phyloP scores from a whole-genome alignment of 805 yeast genomes.

The Komagataella ulmi region DNA sequence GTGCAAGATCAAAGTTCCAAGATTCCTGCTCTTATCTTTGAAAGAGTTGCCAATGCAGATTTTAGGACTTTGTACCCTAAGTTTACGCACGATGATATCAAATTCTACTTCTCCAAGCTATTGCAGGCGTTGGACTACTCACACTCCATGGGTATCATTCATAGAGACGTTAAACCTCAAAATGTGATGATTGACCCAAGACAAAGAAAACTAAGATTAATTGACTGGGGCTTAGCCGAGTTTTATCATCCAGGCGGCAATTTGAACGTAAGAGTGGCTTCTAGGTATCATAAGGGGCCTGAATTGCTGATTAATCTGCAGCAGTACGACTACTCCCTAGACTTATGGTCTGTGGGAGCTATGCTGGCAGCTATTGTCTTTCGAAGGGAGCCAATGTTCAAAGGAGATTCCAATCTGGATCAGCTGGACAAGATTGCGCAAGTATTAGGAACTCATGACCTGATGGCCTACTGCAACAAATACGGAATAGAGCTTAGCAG shows the following conservation, averaged over 20 bases:
- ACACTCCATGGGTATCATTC: slow-evolving; percentile 93
- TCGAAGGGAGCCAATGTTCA: slow-evolving; percentile 84
- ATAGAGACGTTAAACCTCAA: slow-evolving; percentile 92
- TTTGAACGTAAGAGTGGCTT: slow-evolving; percentile 88
- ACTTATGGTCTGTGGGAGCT: slow-evolving; percentile 90
- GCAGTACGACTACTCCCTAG: slow-evolving; percentile 84
- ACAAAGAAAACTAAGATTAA: slow-evolving; percentile 55
- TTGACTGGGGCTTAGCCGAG: slow-evolving; percentile 96
- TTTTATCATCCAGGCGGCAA: slow-evolving; percentile 84
- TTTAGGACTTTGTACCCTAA: slow-evolving; percentile 73
- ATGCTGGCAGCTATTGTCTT: slow-evolving; percentile 85
- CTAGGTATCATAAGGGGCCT: slow-evolving; percentile 89
- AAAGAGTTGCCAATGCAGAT: slow-evolving; percentile 71
- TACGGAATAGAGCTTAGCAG: slow-evolving; percentile 59
- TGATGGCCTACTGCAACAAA: slow-evolving; percentile 53
- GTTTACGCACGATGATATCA: slow-evolving; percentile 61
- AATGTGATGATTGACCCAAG: slow-evolving; percentile 89
- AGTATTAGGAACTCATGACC: slow-evolving; percentile 76
- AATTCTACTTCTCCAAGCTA: slow-evolving; percentile 71
- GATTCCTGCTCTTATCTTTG: slow-evolving; percentile 83
- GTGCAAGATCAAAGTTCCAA: slow-evolving; percentile 70
- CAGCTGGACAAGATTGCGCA: slow-evolving; percentile 83
- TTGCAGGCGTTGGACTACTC: slow-evolving; percentile 78
- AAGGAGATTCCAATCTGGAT: slow-evolving; percentile 83
- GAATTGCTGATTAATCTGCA: slow-evolving; percentile 77